Conservation (phyloP, 192 early-diverging fungal species). For the Funneliformis geosporum region DNA sequence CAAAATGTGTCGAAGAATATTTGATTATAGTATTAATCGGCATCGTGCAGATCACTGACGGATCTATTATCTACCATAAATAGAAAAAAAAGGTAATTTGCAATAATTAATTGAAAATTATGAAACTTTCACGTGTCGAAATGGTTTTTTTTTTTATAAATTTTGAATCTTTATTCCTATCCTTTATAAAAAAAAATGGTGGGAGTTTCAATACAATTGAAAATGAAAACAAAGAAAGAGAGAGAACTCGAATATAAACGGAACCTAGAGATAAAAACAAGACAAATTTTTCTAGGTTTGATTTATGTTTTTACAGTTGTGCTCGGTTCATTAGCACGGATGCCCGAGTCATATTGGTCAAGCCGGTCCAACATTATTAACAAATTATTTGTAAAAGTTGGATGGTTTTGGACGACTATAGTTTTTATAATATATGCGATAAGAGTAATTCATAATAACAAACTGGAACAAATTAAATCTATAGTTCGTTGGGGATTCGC, state of each 20-base stretch:
- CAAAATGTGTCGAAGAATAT: too few relatives aligned
- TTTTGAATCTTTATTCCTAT: too few relatives aligned
- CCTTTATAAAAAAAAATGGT: not conserved
- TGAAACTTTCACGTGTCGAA: too few relatives aligned
- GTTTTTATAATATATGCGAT: slow-evolving; percentile 55
- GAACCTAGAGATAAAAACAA: not conserved
- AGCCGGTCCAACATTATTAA: slow-evolving; percentile 69
- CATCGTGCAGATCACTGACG: too few relatives aligned
- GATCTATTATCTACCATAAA: too few relatives aligned
- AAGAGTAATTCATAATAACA: not conserved
- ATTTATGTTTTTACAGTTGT: not conserved
- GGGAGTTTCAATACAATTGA: not conserved
- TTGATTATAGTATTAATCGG: too few relatives aligned
- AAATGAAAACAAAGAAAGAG: not conserved
- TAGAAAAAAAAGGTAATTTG: too few relatives aligned
- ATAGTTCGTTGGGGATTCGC: slow-evolving; percentile 58
- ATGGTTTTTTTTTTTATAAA: too few relatives aligned
- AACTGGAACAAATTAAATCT: slow-evolving; percentile 23
- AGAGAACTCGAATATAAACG: not conserved
- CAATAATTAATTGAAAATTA: too few relatives aligned
- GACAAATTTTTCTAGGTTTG: not conserved
- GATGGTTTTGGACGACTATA: slow-evolving; percentile 86
- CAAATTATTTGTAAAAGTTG: slow-evolving; percentile 74
- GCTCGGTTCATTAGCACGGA: not conserved
- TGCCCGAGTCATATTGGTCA: not conserved